These are phyloP conservation scores for Puccinia horiana DNA, from an alignment of 1,284 basidiomycete species.

Conservation along the genomic window DNA sequence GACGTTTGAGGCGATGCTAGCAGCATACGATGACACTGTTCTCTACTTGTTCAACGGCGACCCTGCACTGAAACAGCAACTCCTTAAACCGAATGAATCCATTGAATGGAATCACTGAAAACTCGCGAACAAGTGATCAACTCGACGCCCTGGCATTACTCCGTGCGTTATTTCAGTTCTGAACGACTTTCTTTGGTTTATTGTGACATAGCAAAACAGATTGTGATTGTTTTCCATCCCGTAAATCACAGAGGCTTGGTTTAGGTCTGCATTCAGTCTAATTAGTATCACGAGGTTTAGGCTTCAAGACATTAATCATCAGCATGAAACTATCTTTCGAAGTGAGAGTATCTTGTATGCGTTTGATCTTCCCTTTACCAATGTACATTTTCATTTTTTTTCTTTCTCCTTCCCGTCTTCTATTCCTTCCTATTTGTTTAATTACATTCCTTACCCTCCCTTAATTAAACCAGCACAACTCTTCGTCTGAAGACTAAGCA, in stretches of 20 bases:
- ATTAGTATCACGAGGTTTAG: background rate
- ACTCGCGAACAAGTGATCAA: background rate
- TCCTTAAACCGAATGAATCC: background rate
- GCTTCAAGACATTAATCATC: background rate
- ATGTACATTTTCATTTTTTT: too few relatives aligned
- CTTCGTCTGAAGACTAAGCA: too few relatives aligned
- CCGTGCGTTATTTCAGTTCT: background rate
- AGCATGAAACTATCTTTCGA: background rate
- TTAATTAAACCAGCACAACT: too few relatives aligned
- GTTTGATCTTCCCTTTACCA: background rate
- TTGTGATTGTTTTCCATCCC: background rate
- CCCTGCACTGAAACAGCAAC: background rate
- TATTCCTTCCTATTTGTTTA: too few relatives aligned
- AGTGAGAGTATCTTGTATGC: background rate
- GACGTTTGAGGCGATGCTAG: constrained; percentile 27
- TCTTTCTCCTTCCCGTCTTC: too few relatives aligned
- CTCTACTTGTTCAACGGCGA: constrained; percentile 26
- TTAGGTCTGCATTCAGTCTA: background rate
- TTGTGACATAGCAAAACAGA: background rate
- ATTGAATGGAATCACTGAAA: constrained; percentile 24
- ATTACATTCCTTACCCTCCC: too few relatives aligned
- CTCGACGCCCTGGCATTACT: background rate
- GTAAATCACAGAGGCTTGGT: background rate
- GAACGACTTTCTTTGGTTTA: background rate
- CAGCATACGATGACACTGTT: constrained; percentile 26